Percentiles rank a stretch among this genome's conserved stretches.
Conservation (phyloP, 768 basidiomycete species). For the Leccinum aurantiacum region DNA sequence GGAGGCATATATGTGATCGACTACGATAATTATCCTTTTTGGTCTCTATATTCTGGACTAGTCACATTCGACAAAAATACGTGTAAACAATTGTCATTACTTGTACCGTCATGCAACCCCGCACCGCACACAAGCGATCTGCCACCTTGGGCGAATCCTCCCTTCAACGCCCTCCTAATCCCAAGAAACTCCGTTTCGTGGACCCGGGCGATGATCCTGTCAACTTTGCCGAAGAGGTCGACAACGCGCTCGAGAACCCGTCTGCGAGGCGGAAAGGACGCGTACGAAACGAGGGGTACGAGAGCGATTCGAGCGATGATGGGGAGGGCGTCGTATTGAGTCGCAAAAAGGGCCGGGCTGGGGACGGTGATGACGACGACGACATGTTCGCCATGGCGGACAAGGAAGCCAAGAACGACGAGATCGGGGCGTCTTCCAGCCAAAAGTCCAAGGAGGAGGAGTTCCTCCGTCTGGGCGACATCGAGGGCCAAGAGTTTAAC, state of each 20-base stretch:
- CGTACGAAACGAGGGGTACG: slow-evolving; percentile 86
- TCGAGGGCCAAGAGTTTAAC: slow-evolving; percentile 93
- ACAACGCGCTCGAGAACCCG: slow-evolving; percentile 68
- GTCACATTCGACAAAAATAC: slow-evolving; percentile 24
- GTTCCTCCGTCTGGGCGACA: slow-evolving; percentile 87
- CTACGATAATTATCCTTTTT: background rate
- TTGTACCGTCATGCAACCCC: slow-evolving; percentile 33
- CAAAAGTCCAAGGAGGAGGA: slow-evolving; percentile 68
- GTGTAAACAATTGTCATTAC: slow-evolving; percentile 15
- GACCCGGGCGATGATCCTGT: slow-evolving; percentile 74
- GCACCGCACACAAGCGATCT: slow-evolving; percentile 44
- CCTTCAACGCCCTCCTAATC: slow-evolving; percentile 25
- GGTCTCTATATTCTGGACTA: background rate
- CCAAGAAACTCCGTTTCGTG: slow-evolving; percentile 77
- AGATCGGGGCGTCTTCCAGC: slow-evolving; percentile 45
- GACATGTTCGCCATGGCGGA: slow-evolving; percentile 80
- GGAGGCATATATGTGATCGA: background rate
- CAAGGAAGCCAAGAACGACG: slow-evolving; percentile 50
- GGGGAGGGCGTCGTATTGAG: slow-evolving; percentile 92
- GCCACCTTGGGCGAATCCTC: slow-evolving; percentile 38
- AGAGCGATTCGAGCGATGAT: slow-evolving; percentile 92
- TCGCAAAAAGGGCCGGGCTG: slow-evolving; percentile 55
- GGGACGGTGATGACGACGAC: slow-evolving; percentile 58
- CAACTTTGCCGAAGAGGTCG: slow-evolving; percentile 78
- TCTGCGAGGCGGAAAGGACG: slow-evolving; percentile 63